Evolutionary conservation across 2,329 filamentous ascomycete genomes (phyloP).

Genomic region (Blastomyces emzantsi): DNA sequence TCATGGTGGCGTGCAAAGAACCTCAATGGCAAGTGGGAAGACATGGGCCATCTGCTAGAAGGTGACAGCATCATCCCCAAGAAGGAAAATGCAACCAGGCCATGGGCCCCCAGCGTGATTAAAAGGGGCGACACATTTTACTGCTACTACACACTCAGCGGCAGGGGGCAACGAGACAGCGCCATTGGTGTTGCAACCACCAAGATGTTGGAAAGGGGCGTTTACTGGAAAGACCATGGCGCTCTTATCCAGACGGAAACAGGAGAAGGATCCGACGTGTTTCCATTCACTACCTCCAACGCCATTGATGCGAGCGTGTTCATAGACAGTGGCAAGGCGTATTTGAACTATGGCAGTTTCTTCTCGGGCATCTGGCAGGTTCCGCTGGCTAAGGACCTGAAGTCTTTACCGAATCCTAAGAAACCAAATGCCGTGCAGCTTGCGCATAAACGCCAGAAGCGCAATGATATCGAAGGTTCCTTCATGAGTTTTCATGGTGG

Average conservation of each 20-base stretch:
- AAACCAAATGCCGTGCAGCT: constrained; percentile 24
- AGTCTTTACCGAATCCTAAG: constrained; percentile 21
- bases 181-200: constrained; percentile 31
- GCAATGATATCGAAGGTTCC: constrained; percentile 27
- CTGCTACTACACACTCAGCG: constrained; percentile 31
- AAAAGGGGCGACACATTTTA: constrained; percentile 26
- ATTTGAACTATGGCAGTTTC: constrained; percentile 30
- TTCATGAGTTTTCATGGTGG: constrained; percentile 29
- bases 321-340: constrained; percentile 21
- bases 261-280: constrained; percentile 21
- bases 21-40: constrained; percentile 28
- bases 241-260: constrained; percentile 26
- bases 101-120: constrained; percentile 31
- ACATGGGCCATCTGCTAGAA: constrained; percentile 26
- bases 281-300: constrained; percentile 29
- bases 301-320: constrained; percentile 29
- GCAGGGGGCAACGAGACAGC: constrained; percentile 24
- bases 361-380: constrained; percentile 32
- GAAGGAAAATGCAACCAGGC: constrained; percentile 24
- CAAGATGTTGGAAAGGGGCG: constrained; percentile 18
- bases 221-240: constrained; percentile 30
- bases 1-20: constrained; percentile 21
- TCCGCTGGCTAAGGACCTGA: constrained; percentile 24
- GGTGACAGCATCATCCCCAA: constrained; percentile 23
- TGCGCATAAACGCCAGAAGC: constrained; percentile 18